These are phyloP conservation scores for Starmera amethionina DNA, from an alignment of 805 yeast genomes.

Conservation along the genomic window DNA sequence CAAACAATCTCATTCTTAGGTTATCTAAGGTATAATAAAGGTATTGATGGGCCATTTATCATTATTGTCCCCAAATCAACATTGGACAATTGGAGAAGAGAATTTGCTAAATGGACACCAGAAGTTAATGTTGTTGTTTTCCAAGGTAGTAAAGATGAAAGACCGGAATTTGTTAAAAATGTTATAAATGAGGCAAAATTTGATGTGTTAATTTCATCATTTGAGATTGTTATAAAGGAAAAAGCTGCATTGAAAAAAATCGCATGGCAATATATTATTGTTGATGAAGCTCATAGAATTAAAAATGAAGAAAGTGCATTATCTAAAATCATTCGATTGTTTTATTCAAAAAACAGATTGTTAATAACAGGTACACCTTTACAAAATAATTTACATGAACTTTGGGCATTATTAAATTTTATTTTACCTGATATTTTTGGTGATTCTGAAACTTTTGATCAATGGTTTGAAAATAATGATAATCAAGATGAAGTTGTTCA, in stretches of 20 bases:
- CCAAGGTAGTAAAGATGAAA: constrained; percentile 83
- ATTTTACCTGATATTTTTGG: constrained; percentile 91
- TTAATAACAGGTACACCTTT: constrained; percentile 94
- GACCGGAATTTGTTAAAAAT: constrained; percentile 50
- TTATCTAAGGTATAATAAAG: constrained; percentile 66
- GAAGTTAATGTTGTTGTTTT: constrained; percentile 78
- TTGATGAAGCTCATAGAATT: constrained; percentile 95
- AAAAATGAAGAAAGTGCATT: constrained; percentile 89
- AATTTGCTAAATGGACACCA: constrained; percentile 93
- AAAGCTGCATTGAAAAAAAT: constrained; percentile 70
- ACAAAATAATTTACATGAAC: constrained; percentile 89
- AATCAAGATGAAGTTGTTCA: constrained; percentile 76
- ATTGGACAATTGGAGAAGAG: constrained; percentile 92
- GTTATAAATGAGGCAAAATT: constrained; percentile 63
- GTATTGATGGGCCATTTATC: constrained; percentile 82
- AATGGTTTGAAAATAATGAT: constrained; percentile 68
- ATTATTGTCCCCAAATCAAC: constrained; percentile 94
- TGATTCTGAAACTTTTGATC: constrained; percentile 81
- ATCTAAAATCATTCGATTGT: constrained; percentile 85
- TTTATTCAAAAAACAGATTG: constrained; percentile 75
- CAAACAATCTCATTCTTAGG: constrained; percentile 93
- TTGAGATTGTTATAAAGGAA: constrained; percentile 89
- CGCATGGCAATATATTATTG: constrained; percentile 87
- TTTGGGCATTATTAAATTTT: constrained; percentile 92
- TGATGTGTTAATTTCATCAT: constrained; percentile 85